These are phyloP conservation scores for Pezicula neosporulosa DNA, from an alignment of 2,329 filamentous ascomycete species.

Conservation along the genomic window DNA sequence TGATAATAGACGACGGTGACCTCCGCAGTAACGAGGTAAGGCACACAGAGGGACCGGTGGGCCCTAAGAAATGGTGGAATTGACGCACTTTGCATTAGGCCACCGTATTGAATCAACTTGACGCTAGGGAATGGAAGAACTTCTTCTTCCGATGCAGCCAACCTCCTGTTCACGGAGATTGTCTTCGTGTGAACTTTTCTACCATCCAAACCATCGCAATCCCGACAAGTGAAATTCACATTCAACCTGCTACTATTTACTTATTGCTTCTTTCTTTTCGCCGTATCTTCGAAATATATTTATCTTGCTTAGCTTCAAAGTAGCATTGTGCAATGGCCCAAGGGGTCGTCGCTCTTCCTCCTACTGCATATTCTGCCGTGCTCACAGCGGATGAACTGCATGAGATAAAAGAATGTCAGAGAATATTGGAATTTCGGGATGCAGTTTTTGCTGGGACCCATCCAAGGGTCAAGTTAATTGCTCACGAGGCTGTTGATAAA, in stretches of 20 bases:
- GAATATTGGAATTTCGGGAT: slow-evolving; percentile 78
- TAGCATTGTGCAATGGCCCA: slow-evolving; percentile 25
- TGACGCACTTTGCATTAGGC: too few species aligned
- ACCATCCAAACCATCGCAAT: too few species aligned
- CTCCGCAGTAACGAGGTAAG: too few species aligned
- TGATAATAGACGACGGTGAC: too few species aligned
- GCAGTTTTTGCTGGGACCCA: slow-evolving; percentile 76
- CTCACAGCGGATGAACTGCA: slow-evolving; percentile 46
- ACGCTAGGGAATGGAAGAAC: too few species aligned
- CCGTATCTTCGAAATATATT: slow-evolving; percentile 10
- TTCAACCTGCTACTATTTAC: not conserved
- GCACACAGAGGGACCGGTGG: too few species aligned
- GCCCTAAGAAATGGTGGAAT: too few species aligned
- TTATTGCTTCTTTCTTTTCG: slow-evolving; percentile 5
- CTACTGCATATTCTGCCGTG: slow-evolving; percentile 22
- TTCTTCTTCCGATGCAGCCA: too few species aligned
- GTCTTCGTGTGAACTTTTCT: too few species aligned
- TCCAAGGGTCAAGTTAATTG: slow-evolving; percentile 54
- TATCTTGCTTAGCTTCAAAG: slow-evolving; percentile 3
- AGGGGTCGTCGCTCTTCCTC: slow-evolving; percentile 31
- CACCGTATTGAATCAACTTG: too few species aligned
- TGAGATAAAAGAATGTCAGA: slow-evolving; percentile 69
- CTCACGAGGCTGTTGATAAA: slow-evolving; percentile 33
- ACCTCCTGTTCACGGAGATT: too few species aligned
- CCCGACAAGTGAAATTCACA: too few species aligned